Evolutionary conservation across 345 rosid species (phyloP).

Genomic region (Eucalyptus cloeziana): DNA sequence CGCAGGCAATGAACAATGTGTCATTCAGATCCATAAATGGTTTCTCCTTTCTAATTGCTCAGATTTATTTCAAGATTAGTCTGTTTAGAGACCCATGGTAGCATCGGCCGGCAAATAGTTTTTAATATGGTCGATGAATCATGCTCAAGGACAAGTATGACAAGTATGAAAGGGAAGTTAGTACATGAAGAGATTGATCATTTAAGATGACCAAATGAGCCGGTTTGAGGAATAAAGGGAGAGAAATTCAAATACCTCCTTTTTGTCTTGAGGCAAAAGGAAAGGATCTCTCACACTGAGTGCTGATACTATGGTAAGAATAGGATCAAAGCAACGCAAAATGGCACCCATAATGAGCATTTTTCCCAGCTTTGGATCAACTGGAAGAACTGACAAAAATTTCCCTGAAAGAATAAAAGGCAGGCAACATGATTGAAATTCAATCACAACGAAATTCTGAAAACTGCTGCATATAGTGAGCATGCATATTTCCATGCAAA

Average conservation of each 20-base stretch:
- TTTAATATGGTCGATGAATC: not conserved
- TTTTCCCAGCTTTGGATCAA: slow-evolving; percentile 99
- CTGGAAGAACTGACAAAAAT: slow-evolving; percentile 80
- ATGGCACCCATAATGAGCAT: slow-evolving; percentile 97
- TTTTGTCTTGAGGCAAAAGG: slow-evolving; percentile 95
- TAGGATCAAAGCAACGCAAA: slow-evolving; percentile 89
- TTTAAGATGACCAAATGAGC: slow-evolving; percentile 2
- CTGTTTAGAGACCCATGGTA: not conserved
- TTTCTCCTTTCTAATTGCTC: not conserved
- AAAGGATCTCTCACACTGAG: slow-evolving; percentile 98
- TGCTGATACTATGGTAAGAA: slow-evolving; percentile 84
- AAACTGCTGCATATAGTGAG: not conserved
- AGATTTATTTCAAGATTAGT: not conserved
- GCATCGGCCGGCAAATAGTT: not conserved
- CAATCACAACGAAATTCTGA: not conserved
- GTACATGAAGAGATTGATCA: not conserved
- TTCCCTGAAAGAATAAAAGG: slow-evolving; percentile 37
- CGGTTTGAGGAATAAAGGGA: not conserved
- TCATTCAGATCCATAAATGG: not conserved
- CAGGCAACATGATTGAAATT: not conserved
- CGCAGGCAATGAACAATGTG: not conserved
- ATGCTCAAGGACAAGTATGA: not conserved
- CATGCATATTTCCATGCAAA: not conserved
- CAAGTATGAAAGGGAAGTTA: not conserved
- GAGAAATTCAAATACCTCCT: slow-evolving; percentile 53